phyloP scores from a whole-genome alignment of 192 early-diverging fungal genomes.

The Diversispora eburnea region DNA sequence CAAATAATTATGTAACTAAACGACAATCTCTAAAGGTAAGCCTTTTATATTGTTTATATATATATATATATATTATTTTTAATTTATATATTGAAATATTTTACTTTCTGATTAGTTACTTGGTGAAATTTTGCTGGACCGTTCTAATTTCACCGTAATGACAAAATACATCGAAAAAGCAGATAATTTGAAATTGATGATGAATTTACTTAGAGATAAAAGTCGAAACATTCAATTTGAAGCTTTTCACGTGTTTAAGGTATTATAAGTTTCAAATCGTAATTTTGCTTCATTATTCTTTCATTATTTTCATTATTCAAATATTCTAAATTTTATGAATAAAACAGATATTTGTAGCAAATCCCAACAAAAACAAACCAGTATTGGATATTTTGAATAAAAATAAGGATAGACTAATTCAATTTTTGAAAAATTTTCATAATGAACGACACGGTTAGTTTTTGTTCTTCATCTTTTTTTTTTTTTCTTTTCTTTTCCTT shows the following conservation, averaged over 20 bases:
- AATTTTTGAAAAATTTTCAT: conserved; percentile 88
- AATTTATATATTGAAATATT: background rate
- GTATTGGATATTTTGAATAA: conserved; percentile 89
- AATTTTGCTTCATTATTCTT: background rate
- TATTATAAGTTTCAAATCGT: conserved; percentile 28
- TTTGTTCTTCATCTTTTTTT: background rate
- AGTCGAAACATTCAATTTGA: conserved; percentile 99
- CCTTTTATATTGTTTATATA: background rate
- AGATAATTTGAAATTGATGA: conserved; percentile 96
- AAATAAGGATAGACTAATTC: conserved; percentile 87
- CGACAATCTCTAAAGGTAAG: conserved; percentile 94
- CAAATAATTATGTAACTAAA: conserved; percentile 96
- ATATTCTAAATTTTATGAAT: too few relatives aligned
- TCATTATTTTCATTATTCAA: background rate
- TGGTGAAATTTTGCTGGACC: conserved; percentile 94
- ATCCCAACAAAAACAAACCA: conserved; percentile 91
- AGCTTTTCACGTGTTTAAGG: conserved; percentile 99
- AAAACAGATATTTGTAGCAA: conserved; percentile 90
- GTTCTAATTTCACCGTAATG: conserved; percentile 95
- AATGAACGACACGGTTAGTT: conserved; percentile 88
- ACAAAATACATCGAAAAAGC: conserved; percentile 86
- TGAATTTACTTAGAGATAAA: conserved; percentile 92
- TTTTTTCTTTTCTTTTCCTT: background rate
- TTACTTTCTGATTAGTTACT: conserved; percentile 59
- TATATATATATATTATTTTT: background rate